Evolutionary conservation across 1,284 basidiomycete genomes (phyloP).

Genomic region (Naganishia albida): DNA sequence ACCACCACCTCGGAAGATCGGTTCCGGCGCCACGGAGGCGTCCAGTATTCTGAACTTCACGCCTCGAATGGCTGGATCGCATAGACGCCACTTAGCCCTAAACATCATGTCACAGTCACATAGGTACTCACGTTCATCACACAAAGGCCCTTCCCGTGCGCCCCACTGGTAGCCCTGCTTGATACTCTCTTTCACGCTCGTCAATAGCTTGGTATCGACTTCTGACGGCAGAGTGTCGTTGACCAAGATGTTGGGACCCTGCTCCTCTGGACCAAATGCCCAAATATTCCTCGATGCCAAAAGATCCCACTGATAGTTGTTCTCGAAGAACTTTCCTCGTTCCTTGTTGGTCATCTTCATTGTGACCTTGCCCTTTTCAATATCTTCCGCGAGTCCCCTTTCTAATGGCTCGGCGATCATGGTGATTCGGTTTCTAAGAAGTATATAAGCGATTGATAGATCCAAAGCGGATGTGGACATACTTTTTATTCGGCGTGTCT

Average conservation of each 20-base stretch:
- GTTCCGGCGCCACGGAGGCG: conserved; percentile 85
- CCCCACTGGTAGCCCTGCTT: conserved; percentile 99
- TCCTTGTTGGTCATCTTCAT: conserved; percentile 94
- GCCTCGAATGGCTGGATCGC: conserved; percentile 80
- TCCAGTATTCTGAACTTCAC: conserved; percentile 97
- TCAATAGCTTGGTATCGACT: conserved; percentile 89
- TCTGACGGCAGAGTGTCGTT: conserved; percentile 96
- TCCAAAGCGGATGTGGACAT: conserved; percentile 39
- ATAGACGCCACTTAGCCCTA: neutral
- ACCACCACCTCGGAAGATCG: conserved; percentile 95
- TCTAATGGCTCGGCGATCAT: conserved; percentile 98
- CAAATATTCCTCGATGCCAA: conserved; percentile 97
- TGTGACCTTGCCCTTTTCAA: conserved; percentile 84
- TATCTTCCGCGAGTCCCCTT: conserved; percentile 87
- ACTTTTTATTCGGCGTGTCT: conserved; percentile 99
- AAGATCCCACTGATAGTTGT: conserved; percentile 97
- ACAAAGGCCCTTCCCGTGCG: conserved; percentile 91
- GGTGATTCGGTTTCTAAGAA: conserved; percentile 84
- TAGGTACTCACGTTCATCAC: conserved; percentile 85
- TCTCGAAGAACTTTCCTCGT: conserved; percentile 88
- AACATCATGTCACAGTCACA: neutral
- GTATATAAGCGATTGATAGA: neutral
- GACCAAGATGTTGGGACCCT: conserved; percentile 86
- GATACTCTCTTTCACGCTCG: conserved; percentile 87
- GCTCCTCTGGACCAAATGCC: conserved; percentile 98